Base-by-base conservation (phyloP, 2,329 filamentous ascomycete genomes). In the Cladophialophora chaetospira region DNA sequence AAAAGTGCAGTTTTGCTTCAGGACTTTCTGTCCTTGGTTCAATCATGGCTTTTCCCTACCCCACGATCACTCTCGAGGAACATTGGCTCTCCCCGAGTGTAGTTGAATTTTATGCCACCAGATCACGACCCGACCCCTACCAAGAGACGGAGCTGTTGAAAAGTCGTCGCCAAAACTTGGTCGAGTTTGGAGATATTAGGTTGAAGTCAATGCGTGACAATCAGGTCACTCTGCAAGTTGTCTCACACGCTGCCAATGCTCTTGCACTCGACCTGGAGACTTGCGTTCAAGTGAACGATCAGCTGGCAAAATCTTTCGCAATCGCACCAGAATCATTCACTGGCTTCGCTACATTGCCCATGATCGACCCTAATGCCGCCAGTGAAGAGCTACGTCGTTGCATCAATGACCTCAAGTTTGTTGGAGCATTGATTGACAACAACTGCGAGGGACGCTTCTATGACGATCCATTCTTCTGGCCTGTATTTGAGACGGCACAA, bases 361-460 rank as follows among this genome's bases (percentile, higher is more conserved):
- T 77, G 70, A 47, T 43, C 1, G 63, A 74, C 2, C 72, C 74
- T 3, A 31, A 58, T 36, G 60, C 68, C 31, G 68, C 74, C 0
- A 72, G 70, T 0, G 54, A 53, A 5, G 73, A 75, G 48, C 60
- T 74, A 0, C 58, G 61, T 23, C 65, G 68, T 4, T 75, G 73
- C 58, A 69, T 81, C 1, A 66, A 63, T 2, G 64, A 77, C 46
- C 67, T 75, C 10, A 70, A 70, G 2, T 79, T 82, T 50, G 70
- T 78, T 2, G 78, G 79, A 0, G 76, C 77, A 1, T 65, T 80
- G 36, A 63, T 82, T 5, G 75, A 77, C 48, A 72, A 75, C 36
- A 73, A 74, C 52, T 21, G n/a, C 31, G 31, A 58, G 13, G 55
- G 58, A 2, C 51, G 59, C 11, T 77, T 75, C 61, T 77, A 77